Evolutionary conservation across 108 stramenopile species (phyloP).

Genomic region (Bacterosira constricta): DNA sequence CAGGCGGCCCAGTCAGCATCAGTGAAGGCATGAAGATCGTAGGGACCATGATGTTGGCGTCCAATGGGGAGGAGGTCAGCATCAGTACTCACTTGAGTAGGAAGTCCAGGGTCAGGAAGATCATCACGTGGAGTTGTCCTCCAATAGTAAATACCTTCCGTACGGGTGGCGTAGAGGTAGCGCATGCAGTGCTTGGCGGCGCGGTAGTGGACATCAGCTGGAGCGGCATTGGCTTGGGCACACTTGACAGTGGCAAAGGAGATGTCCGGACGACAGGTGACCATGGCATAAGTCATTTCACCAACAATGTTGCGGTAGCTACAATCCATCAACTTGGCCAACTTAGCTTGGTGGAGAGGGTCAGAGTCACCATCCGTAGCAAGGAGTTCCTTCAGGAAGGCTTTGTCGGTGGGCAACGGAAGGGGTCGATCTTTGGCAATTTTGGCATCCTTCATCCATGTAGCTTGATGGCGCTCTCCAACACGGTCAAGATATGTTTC

Average conservation of each 20-base stretch:
- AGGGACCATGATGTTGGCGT: background rate
- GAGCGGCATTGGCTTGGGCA: background rate
- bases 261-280: background rate
- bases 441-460: too few species aligned
- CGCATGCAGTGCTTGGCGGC: background rate
- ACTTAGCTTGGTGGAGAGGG: background rate
- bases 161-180: background rate
- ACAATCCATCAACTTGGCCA: background rate
- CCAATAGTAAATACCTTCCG: conserved; percentile 17
- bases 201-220: background rate
- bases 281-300: too few species aligned
- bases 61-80: background rate
- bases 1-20: conserved; percentile 43
- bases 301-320: background rate
- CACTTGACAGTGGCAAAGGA: conserved; percentile 1
- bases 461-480: too few species aligned
- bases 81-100: background rate
- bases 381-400: background rate
- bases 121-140: background rate
- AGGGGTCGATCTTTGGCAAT: background rate
- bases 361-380: background rate
- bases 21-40: background rate
- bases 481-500: background rate
- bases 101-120: background rate
- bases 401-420: background rate